Evolutionary conservation across 1,139 yeast species (phyloP), one percentile per base, ranked within the genome.

Genomic region (Zygosaccharomyces sapae): DNA sequence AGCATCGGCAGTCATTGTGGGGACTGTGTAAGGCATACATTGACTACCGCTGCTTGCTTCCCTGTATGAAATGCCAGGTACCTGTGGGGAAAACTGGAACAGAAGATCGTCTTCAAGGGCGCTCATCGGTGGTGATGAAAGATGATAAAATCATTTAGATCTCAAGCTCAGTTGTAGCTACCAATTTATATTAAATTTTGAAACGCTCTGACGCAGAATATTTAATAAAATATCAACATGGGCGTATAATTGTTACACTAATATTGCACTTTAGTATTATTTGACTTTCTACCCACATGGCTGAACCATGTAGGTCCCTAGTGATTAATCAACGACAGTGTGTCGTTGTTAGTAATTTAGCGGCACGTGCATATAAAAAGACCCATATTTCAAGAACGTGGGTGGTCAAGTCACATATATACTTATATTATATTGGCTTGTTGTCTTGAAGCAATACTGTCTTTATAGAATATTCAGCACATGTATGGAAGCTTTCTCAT

Each of bases 41-140:
- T 37, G 27, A 27, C n/a, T 27, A 5, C 12, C n/a, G 5, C 12
- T 27, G n/a, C n/a, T 27, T 27, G 9, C 5, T 4, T 27, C 31
- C 5, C n/a, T 12, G 31, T 12, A 27, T 9, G 31, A 37, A 8
- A 30, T 12, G 5, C 8, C n/a, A 5, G 40, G 27, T 30, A 37
- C 24, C 20, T 37, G 31, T 5, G 40, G 40, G 9, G 40, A 37
- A 13, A 37, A 37, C 13, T 37, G 40, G 20, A 37, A 37, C 24
- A 37, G 13, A 13, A 12, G 29, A 19, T 37, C 40, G 20, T 37
- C 40, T 24, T 37, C 40, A 30, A 16, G 18, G 9, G 40, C 31
- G 31, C 40, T 37, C 40, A 37, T 37, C 19, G 40, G 30, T 16
- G 16, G 16, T 16, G 16, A 16, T 16, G 16, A 16, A 16, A 16